Conservation (phyloP, 495 filamentous ascomycete genomes). For the Lentithecium fluviatile region DNA sequence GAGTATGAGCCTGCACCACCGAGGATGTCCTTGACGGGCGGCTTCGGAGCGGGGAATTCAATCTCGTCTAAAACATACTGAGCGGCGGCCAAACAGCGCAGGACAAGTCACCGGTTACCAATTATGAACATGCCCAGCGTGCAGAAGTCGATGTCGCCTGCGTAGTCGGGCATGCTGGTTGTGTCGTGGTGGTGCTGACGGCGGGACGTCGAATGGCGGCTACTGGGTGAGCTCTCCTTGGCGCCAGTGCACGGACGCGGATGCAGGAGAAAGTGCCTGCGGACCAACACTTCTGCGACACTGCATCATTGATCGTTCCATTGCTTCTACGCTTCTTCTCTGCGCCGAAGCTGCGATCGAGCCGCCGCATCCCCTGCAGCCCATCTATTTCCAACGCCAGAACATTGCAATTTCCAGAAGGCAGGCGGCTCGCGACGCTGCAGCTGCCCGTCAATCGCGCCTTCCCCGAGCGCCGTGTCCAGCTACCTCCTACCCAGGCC, state of each 20-base stretch:
- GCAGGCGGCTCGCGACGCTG: slow-evolving; percentile 7
- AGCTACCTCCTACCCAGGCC: neutral
- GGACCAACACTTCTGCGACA: neutral
- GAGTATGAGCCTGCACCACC: slow-evolving; percentile 87
- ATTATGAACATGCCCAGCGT: slow-evolving; percentile 97
- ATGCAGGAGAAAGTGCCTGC: slow-evolving; percentile 11
- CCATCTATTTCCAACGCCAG: neutral
- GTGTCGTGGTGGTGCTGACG: slow-evolving; percentile 2
- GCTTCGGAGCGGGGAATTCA: slow-evolving; percentile 64
- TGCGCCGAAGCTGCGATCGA: too few relatives aligned
- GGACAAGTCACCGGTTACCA: slow-evolving; percentile 52
- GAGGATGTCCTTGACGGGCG: slow-evolving; percentile 66
- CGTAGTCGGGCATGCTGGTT: slow-evolving; percentile 44
- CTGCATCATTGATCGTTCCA: slow-evolving; percentile 16
- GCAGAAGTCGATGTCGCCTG: slow-evolving; percentile 54
- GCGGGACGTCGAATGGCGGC: neutral
- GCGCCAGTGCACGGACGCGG: slow-evolving; percentile 5
- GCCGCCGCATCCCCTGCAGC: neutral
- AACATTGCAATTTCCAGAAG: slow-evolving; percentile 9
- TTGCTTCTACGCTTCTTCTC: slow-evolving; percentile 12
- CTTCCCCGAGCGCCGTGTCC: slow-evolving; percentile 23
- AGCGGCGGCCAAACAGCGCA: slow-evolving; percentile 16
- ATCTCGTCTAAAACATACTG: slow-evolving; percentile 72
- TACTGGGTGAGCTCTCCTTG: slow-evolving; percentile 8
- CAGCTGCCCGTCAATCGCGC: slow-evolving; percentile 20